Percentiles rank a stretch among this genome's conserved stretches.
Conservation (phyloP, 495 filamentous ascomycete genomes). For the Penicillium mononematosum region DNA sequence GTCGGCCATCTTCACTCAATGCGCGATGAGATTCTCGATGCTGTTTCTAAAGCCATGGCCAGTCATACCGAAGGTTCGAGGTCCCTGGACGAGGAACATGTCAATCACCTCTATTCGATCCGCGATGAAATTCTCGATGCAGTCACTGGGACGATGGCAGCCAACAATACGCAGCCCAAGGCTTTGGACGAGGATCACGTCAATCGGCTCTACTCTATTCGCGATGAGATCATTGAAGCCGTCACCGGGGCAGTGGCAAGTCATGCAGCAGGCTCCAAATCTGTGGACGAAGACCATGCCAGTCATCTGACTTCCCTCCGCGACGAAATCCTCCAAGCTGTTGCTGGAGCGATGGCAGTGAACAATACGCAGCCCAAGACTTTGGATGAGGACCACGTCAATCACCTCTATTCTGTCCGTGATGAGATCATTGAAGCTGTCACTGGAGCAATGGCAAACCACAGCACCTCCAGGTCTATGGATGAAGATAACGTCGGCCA, state of each 20-base stretch:
- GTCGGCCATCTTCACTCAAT: constrained; percentile 22
- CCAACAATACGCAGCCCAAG: constrained; percentile 1
- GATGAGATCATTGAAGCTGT: constrained; percentile 23
- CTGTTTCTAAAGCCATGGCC: constrained; percentile 30
- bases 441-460: constrained; percentile 52
- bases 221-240: constrained; percentile 46
- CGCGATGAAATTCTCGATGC: constrained; percentile 42
- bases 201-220: constrained; percentile 10
- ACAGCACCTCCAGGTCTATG: constrained; percentile 14
- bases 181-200: constrained; percentile 13
- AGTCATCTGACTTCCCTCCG: constrained; percentile 23
- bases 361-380: neutral
- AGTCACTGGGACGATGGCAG: constrained; percentile 38
- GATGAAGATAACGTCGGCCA: constrained; percentile 30
- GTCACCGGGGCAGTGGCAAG: constrained; percentile 29
- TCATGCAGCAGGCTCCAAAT: constrained; percentile 53
- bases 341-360: constrained; percentile 43
- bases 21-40: constrained; percentile 46
- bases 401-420: constrained; percentile 9
- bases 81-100: constrained; percentile 14
- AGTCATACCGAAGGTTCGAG: constrained; percentile 2
- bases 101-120: constrained; percentile 7
- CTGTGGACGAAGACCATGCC: constrained; percentile 14
- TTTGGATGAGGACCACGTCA: constrained; percentile 10
- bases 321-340: constrained; percentile 47